Conservation (phyloP, 2,329 filamentous ascomycete species). For the Clarireedia homoeocarpa region DNA sequence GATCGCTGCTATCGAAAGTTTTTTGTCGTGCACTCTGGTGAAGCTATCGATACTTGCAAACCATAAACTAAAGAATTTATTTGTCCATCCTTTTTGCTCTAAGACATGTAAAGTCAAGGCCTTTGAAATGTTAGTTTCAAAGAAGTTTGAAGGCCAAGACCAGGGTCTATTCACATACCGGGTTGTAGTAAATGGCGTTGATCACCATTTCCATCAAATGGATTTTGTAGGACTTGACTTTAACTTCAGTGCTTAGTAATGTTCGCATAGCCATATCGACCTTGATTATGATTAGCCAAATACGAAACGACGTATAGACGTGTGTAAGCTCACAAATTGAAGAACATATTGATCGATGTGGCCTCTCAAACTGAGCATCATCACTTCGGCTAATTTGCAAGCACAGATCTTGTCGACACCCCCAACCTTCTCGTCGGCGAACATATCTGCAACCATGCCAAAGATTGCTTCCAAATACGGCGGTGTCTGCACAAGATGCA, state of each 20-base stretch:
- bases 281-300: conserved; percentile 17
- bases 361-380: conserved; percentile 91
- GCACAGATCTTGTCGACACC: conserved; percentile 94
- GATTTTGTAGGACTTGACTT: conserved; percentile 88
- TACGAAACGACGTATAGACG: not conserved
- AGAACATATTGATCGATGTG: conserved; percentile 83
- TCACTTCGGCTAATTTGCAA: conserved; percentile 92
- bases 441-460: conserved; percentile 93
- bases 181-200: conserved; percentile 97
- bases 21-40: conserved; percentile 94
- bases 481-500: conserved; percentile 72
- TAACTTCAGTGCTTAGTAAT: conserved; percentile 65
- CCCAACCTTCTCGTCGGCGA: conserved; percentile 83
- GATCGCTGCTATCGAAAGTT: conserved; percentile 92
- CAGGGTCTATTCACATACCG: conserved; percentile 32
- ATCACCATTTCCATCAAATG: conserved; percentile 99
- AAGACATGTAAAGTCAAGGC: conserved; percentile 74
- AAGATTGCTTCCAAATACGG: conserved; percentile 82
- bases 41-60: conserved; percentile 94
- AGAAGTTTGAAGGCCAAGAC: not conserved
- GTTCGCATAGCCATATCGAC: conserved; percentile 83
- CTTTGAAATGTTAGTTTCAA: conserved; percentile 11
- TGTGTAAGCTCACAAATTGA: conserved; percentile 50
- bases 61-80: conserved; percentile 98
- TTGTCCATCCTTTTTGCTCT: conserved; percentile 91